A percentile compares a stretch with the other conserved stretches of the same genome.
phyloP scores from a whole-genome alignment of 768 basidiomycete genomes.

The Hemileccinum rubropunctum region DNA sequence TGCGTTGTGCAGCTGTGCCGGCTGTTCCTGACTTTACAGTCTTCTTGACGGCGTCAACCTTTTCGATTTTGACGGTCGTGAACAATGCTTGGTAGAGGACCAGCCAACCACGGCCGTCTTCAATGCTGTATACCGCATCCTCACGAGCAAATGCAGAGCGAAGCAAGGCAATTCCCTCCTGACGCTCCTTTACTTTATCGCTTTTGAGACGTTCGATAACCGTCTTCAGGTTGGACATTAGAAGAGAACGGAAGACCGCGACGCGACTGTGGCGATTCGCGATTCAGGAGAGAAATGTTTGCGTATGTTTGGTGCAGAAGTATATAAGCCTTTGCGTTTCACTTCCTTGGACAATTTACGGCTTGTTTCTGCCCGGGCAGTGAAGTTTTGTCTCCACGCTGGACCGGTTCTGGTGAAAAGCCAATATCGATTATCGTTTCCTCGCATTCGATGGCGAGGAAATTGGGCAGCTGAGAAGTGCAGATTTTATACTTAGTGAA shows the following conservation, averaged over 20 bases:
- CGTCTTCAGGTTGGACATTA: slow-evolving; percentile 43
- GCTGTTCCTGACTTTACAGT: slow-evolving; percentile 40
- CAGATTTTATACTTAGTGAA: slow-evolving; percentile 28
- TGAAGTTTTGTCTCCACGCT: slow-evolving; percentile 53
- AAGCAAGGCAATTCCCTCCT: slow-evolving; percentile 56
- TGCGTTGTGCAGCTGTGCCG: slow-evolving; percentile 48
- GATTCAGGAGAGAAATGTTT: slow-evolving; percentile 19
- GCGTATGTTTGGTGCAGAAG: slow-evolving; percentile 25
- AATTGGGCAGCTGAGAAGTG: slow-evolving; percentile 49
- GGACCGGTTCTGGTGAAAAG: slow-evolving; percentile 80
- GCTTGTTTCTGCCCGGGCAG: slow-evolving; percentile 83
- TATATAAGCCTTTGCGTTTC: slow-evolving; percentile 22
- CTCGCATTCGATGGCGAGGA: slow-evolving; percentile 53
- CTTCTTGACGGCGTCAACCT: slow-evolving; percentile 40
- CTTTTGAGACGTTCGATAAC: slow-evolving; percentile 53
- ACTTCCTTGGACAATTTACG: slow-evolving; percentile 22
- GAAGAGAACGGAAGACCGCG: neutral
- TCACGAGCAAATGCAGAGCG: slow-evolving; percentile 50
- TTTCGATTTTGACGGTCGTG: slow-evolving; percentile 61
- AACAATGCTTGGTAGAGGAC: slow-evolving; percentile 74
- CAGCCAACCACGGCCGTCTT: slow-evolving; percentile 53
- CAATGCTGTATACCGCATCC: slow-evolving; percentile 39
- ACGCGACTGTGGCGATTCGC: slow-evolving; percentile 18
- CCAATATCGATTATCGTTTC: slow-evolving; percentile 52
- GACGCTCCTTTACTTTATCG: slow-evolving; percentile 67